Conservation (phyloP, 306 rosid genomes). For the Rubus parviflorus region DNA sequence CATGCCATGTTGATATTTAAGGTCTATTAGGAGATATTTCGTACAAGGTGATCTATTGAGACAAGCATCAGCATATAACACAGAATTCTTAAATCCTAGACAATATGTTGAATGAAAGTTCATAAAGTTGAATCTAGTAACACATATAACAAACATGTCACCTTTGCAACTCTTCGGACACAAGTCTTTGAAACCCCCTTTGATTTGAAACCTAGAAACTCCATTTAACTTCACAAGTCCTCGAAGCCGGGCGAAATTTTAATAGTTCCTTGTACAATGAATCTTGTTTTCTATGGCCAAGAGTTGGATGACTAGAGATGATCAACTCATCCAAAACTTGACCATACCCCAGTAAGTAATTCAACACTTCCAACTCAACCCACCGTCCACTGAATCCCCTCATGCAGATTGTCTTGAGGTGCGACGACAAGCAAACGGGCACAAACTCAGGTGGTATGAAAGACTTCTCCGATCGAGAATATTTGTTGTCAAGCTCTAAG, state of each 20-base stretch:
- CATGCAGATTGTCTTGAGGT: background rate
- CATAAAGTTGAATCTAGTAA: no score
- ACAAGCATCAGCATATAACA: no score
- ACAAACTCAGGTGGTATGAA: background rate
- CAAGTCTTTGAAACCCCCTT: no score
- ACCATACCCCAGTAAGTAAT: background rate
- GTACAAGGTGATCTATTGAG: no score
- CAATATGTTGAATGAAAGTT: no score
- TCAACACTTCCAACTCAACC: background rate
- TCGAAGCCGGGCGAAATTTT: background rate
- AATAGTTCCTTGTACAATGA: background rate
- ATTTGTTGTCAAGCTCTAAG: background rate
- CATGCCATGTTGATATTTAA: no score
- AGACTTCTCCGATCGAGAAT: background rate
- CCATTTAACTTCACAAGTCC: background rate
- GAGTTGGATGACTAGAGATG: background rate
- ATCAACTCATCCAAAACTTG: background rate
- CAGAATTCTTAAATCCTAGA: no score
- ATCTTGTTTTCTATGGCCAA: background rate
- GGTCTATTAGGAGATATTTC: no score
- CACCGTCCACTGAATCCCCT: background rate
- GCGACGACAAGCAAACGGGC: background rate
- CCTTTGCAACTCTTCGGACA: no score
- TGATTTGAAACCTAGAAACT: no score
- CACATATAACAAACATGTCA: no score